A percentile compares a stretch with the other conserved stretches of the same genome.
phyloP scores from a whole-genome alignment of 257 asterid species.

The Paraleonurus japonicus region DNA sequence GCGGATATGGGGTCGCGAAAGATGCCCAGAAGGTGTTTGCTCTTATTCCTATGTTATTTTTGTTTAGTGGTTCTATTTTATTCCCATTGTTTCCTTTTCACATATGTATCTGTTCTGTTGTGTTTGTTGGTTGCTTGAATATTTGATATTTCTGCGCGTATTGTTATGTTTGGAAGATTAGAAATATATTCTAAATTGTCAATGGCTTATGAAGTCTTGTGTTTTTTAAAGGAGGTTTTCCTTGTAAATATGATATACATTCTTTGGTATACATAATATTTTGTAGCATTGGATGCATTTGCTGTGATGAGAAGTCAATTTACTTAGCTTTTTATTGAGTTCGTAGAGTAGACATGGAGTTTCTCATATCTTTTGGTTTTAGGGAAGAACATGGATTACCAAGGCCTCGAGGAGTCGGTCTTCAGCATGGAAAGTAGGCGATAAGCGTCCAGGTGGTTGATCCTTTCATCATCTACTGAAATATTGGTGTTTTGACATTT shows the following conservation, averaged over 20 bases:
- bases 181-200: neutral
- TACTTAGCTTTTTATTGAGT: neutral
- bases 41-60: neutral
- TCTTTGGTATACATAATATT: neutral
- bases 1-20: slow-evolving; percentile 76
- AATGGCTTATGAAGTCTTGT: neutral
- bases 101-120: neutral
- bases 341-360: neutral
- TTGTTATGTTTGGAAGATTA: neutral
- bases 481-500: slow-evolving; percentile 3
- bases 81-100: neutral
- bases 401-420: slow-evolving; percentile 72
- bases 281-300: neutral
- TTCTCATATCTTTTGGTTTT: slow-evolving; percentile 25
- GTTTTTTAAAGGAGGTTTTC: neutral
- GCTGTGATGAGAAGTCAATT: neutral
- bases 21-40: slow-evolving; percentile 70
- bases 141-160: neutral
- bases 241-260: neutral
- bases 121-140: slow-evolving; percentile 18
- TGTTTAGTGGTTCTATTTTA: neutral
- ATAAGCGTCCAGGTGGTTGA: slow-evolving; percentile 86
- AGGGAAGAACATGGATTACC: slow-evolving; percentile 85
- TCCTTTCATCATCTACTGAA: neutral
- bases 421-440: slow-evolving; percentile 77